Conservation (phyloP, 78 protist genomes). For the Goniomonas avonlea region DNA sequence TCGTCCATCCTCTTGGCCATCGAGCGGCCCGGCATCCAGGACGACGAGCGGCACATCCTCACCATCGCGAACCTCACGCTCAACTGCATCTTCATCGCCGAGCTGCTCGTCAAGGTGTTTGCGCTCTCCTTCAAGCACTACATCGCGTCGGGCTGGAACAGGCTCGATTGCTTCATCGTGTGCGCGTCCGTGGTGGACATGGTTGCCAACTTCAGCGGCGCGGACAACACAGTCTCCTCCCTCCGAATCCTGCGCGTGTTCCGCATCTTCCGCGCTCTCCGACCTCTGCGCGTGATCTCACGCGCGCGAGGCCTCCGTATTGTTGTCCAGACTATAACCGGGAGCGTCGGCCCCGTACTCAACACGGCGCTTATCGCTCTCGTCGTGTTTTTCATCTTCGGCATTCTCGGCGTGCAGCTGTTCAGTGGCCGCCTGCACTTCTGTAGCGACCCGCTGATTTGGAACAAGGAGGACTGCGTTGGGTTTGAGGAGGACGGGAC, state of each 20-base stretch:
- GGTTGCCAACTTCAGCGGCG: too few species aligned
- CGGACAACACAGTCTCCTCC: too few species aligned
- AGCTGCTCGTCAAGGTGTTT: neutral
- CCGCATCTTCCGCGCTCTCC: constrained; percentile 14
- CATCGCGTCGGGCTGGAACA: neutral
- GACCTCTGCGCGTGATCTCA: too few species aligned
- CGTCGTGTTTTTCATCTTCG: constrained; percentile 21
- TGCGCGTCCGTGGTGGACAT: neutral
- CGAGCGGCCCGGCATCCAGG: neutral
- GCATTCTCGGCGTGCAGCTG: neutral
- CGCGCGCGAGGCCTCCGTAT: neutral
- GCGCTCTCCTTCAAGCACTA: neutral
- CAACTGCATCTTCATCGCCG: neutral
- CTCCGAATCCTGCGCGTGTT: constrained; percentile 29
- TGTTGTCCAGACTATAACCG: neutral
- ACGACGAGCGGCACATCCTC: neutral
- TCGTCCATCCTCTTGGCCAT: neutral
- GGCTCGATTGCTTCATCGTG: neutral
- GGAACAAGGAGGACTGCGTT: neutral
- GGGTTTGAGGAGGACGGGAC: neutral
- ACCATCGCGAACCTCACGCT: neutral
- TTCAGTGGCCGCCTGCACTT: too few species aligned
- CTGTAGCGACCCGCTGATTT: too few species aligned
- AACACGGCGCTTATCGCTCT: neutral
- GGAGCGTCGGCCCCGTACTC: neutral